phyloP scores from a whole-genome alignment of 2,329 filamentous ascomycete species.

The Paraphoma sp. region DNA sequence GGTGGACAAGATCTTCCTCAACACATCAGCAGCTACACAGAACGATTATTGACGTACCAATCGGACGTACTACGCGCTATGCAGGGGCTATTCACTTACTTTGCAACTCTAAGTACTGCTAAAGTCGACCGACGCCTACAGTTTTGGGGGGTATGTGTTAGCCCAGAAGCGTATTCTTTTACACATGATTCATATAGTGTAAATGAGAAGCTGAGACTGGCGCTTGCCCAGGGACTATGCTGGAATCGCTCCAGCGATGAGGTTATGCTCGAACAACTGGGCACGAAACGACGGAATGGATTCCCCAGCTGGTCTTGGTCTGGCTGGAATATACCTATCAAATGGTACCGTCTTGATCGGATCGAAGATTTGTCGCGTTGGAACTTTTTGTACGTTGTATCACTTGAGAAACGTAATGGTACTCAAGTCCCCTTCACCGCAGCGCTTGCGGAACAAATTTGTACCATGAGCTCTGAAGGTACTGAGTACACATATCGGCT shows the following conservation, averaged over 20 bases:
- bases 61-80: too few species aligned
- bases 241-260: not conserved
- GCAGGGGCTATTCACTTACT: too few species aligned
- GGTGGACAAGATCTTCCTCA: too few species aligned
- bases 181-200: not conserved
- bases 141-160: not conserved
- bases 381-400: not conserved
- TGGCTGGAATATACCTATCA: not conserved
- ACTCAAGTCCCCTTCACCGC: too few species aligned
- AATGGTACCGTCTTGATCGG: not conserved
- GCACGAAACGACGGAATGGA: not conserved
- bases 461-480: too few species aligned
- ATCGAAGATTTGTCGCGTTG: not conserved
- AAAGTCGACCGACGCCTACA: not conserved
- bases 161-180: not conserved
- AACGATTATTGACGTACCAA: too few species aligned
- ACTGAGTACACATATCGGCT: too few species aligned
- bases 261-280: not conserved
- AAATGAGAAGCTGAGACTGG: not conserved
- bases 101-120: too few species aligned
- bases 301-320: slow-evolving; percentile 6
- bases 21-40: too few species aligned
- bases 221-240: not conserved
- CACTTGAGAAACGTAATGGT: too few species aligned
- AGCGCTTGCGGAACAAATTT: too few species aligned